These are phyloP conservation scores for Diplodia intermedia DNA, from an alignment of 2,329 filamentous ascomycete species.

Conservation along the genomic window DNA sequence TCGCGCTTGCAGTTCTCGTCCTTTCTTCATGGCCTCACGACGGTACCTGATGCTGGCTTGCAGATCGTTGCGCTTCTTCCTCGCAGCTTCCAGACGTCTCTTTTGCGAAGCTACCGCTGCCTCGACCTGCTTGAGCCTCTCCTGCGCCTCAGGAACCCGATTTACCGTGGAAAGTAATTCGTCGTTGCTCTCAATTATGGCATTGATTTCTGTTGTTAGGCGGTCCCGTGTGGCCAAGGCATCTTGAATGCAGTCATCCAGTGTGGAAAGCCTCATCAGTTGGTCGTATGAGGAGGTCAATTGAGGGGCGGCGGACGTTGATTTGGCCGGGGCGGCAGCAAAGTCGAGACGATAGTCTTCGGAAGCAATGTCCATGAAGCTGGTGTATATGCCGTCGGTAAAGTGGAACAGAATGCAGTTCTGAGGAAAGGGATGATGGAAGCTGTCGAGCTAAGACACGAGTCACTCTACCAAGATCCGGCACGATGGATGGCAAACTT, in stretches of 20 bases:
- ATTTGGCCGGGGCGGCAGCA: constrained; percentile 45
- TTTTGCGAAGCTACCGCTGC: constrained; percentile 67
- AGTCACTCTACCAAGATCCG: constrained; percentile 11
- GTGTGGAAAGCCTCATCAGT: constrained; percentile 84
- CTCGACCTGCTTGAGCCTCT: constrained; percentile 53
- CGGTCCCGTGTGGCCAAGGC: constrained; percentile 77
- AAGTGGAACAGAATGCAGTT: constrained; percentile 89
- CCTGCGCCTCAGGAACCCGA: constrained; percentile 51
- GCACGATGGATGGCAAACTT: constrained; percentile 36
- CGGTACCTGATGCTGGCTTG: constrained; percentile 69
- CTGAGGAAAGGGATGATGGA: constrained; percentile 75
- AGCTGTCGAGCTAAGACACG: constrained; percentile 56
- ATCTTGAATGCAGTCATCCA: constrained; percentile 91
- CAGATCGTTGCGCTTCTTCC: constrained; percentile 71
- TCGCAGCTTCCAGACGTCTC: constrained; percentile 68
- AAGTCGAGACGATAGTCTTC: constrained; percentile 44
- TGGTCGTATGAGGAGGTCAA: constrained; percentile 83
- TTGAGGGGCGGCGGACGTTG: constrained; percentile 58
- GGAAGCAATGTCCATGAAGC: constrained; percentile 69
- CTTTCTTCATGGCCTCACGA: constrained; percentile 70
- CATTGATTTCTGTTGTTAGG: constrained; percentile 79
- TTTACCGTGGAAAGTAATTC: constrained; percentile 46
- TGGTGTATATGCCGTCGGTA: constrained; percentile 83
- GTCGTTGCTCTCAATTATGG: constrained; percentile 50
- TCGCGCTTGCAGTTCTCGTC: constrained; percentile 65